A percentile compares a stretch with the other conserved stretches of the same genome.
Evolutionary conservation across 2,329 filamentous ascomycete genomes (phyloP).

Genomic region (Cladosporium sp.): DNA sequence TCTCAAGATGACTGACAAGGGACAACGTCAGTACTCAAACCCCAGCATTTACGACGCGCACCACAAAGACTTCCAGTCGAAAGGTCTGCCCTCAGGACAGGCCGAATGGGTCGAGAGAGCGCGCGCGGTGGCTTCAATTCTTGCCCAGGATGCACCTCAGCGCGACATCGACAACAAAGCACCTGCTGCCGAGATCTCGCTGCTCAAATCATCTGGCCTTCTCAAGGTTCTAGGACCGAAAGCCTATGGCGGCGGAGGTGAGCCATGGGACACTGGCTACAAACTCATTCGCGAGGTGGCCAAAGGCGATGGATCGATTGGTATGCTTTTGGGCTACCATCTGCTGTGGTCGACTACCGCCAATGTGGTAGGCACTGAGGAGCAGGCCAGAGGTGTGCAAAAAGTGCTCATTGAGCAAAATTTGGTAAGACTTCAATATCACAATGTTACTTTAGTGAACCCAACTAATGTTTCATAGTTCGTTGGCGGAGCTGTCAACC

Average conservation of each 20-base stretch:
- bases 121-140: constrained; percentile 46
- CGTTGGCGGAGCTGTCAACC: constrained; percentile 62
- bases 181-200: constrained; percentile 47
- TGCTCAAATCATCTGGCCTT: constrained; percentile 51
- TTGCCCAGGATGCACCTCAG: constrained; percentile 45
- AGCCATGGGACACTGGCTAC: constrained; percentile 54
- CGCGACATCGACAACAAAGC: constrained; percentile 52
- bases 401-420: constrained; percentile 59
- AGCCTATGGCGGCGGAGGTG: constrained; percentile 50
- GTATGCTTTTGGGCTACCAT: constrained; percentile 64
- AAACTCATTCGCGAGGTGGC: constrained; percentile 59
- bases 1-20: not conserved
- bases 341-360: constrained; percentile 61
- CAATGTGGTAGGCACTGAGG: constrained; percentile 55
- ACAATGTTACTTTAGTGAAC: constrained; percentile 37
- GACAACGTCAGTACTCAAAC: constrained; percentile 22
- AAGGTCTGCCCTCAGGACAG: constrained; percentile 36
- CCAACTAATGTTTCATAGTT: constrained; percentile 41
- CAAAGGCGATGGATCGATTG: constrained; percentile 60
- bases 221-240: constrained; percentile 48
- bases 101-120: constrained; percentile 48
- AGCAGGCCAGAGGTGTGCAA: constrained; percentile 53
- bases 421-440: constrained; percentile 41
- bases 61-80: constrained; percentile 20
- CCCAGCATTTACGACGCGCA: constrained; percentile 23